Evolutionary conservation across 495 filamentous ascomycete species (phyloP), one percentile per base, ranked within the genome.

Genomic region (Talaromyces liani): DNA sequence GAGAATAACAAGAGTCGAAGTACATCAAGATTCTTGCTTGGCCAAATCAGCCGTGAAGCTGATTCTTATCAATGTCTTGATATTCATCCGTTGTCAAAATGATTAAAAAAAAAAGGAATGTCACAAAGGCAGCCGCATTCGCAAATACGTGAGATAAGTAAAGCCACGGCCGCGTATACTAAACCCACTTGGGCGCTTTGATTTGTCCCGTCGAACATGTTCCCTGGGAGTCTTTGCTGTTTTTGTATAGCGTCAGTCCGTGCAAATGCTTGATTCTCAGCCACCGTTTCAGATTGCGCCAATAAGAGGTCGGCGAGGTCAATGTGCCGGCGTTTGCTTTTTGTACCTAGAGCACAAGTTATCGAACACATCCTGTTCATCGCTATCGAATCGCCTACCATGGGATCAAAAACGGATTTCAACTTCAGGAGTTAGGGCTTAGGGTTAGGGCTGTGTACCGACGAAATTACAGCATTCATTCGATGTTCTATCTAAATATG

Each of bases 251-350:
- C 36, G 12, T 9, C 36, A 29, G 53, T 27, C 27, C 10, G 27
- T 56, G 45, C 45, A 22, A 56, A 56, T 56, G 53, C 53, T 56
- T 56, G 53, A 27, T 56, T 56, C n/a, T 29, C 53, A 56, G 53
- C 27, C 53, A 56, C 22, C 12, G 27, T 25, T 27, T 27, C 53
- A 56, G 12, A 56, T 12, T 56, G 24, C 29, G 16, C 3, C 12
- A 56, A 25, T 56, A 25, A 6, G 33, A 36, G 33, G 33, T 7
- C 29, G 29, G 29, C 29, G 29, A 31, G 29, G 29, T 31, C 29
- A 31, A 31, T 36, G 33, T 12, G 33, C 33, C 33, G 2, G 33
- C 33, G 3, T 36, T 36, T 36, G 33, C 33, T 36, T 36, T 31
- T 36, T 36, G 33, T 36, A 36, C 1, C 27, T 27, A 36, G 33